Evolutionary conservation across 768 basidiomycete genomes (phyloP).

Genomic region (Rhizopogon rudus): DNA sequence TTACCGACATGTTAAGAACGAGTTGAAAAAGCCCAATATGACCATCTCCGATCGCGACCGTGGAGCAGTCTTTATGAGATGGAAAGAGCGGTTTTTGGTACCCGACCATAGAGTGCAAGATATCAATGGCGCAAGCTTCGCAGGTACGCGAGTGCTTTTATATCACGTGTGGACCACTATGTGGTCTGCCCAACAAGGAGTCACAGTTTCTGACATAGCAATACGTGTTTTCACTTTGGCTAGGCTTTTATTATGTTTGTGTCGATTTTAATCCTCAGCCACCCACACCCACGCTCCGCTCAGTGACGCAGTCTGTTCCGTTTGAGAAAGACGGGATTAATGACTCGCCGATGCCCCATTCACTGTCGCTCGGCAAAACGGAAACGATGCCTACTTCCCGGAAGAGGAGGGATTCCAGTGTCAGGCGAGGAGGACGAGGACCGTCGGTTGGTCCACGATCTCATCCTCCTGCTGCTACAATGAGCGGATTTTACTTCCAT

Average conservation of each 20-base stretch:
- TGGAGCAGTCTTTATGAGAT: constrained; percentile 89
- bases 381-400: constrained; percentile 33
- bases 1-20: constrained; percentile 75
- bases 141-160: constrained; percentile 50
- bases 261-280: constrained; percentile 82
- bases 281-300: constrained; percentile 26
- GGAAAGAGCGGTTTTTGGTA: constrained; percentile 97
- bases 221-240: constrained; percentile 2
- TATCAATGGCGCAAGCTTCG: constrained; percentile 93
- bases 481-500: constrained; percentile 93
- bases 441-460: constrained; percentile 44
- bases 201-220: constrained; percentile 13
- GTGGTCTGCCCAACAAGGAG: neutral
- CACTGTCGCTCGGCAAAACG: constrained; percentile 29
- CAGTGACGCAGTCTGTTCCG: constrained; percentile 32
- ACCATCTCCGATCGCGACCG: constrained; percentile 75
- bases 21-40: constrained; percentile 72
- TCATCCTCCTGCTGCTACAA: constrained; percentile 55
- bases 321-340: constrained; percentile 23
- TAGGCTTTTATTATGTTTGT: constrained; percentile 94
- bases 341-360: constrained; percentile 22
- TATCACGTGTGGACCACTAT: neutral
- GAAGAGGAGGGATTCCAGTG: constrained; percentile 42
- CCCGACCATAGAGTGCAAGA: constrained; percentile 91
- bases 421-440: constrained; percentile 39